Evolutionary conservation across 805 yeast species (phyloP), one percentile per base, ranked within the genome.

Genomic region (Candida argentea): DNA sequence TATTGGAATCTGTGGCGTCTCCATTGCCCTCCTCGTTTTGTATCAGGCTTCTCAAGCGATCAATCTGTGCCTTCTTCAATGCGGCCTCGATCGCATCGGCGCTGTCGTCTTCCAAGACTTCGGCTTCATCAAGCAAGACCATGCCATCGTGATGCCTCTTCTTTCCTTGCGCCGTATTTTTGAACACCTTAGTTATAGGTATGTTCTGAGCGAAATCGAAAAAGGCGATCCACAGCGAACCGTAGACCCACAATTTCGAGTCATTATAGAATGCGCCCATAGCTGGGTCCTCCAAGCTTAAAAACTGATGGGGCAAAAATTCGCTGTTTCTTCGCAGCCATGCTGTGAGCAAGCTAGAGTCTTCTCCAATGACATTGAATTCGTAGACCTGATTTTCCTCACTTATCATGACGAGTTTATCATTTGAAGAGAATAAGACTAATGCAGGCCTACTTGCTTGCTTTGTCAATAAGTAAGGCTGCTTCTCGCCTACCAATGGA

Each of bases 301-400:
- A 46, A 36, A 80, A 75, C 35, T 73, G 73, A 20, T 60, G 60
- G 2, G 97, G 96, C 38, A 86, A 53, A 32, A 70, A 64, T 29
- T 81, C 91, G 11, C 84, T 68, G 51, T 85, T 85, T 29, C 67
- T 57, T 37, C 73, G 72, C 7, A 94, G 78, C 98, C 97, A 89
- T 6, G 65, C 45, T 0, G 95, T 78, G 38, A 73, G 61, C 26
- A 70, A 48, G 14, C 37, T 33, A 19, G 43, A 43, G n/a, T 40
- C 29, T 11, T 37, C 31, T 9, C 37, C 25, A 10, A 14, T 27
- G 11, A 65, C 39, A 28, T 70, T 65, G 41, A 84, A 77, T 55
- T 86, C 96, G 35, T 68, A 69, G 14, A 91, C 50, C 42, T 72
- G 76, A 49, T 80, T 81, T 28, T 84, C 94, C 27, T 79, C 71